Percentiles rank a stretch among this genome's conserved stretches.
Conservation (phyloP, 805 yeast species). For the Saturnispora zaruensis region DNA sequence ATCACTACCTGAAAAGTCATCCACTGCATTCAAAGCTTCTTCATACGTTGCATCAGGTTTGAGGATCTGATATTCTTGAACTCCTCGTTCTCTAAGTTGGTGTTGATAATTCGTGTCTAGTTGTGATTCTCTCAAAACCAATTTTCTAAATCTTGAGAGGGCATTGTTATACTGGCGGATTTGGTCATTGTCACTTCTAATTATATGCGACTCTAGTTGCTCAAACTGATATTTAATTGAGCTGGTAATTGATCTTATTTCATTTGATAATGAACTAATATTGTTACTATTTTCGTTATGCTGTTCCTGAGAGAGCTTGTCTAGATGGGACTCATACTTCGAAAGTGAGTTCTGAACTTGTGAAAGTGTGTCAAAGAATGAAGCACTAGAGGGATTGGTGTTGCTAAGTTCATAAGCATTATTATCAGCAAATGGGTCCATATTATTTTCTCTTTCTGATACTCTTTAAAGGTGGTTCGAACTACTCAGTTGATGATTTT, state of each 20-base stretch:
- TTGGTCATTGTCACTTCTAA: constrained; percentile 58
- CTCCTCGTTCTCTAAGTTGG: constrained; percentile 46
- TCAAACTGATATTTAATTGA: constrained; percentile 61
- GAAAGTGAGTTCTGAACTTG: constrained; percentile 1
- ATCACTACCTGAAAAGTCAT: constrained; percentile 59
- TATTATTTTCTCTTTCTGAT: background rate
- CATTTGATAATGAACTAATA: background rate
- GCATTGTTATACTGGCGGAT: constrained; percentile 74
- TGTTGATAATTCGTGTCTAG: constrained; percentile 68
- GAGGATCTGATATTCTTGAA: constrained; percentile 76
- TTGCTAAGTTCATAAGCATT: constrained; percentile 2
- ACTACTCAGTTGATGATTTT: background rate
- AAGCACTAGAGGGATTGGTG: background rate
- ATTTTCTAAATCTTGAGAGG: constrained; percentile 70
- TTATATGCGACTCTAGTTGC: constrained; percentile 55
- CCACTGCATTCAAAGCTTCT: constrained; percentile 74
- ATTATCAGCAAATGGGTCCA: constrained; percentile 9
- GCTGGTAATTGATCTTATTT: constrained; percentile 9
- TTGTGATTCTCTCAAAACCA: constrained; percentile 73
- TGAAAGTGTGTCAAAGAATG: constrained; percentile 4
- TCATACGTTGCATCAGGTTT: constrained; percentile 72
- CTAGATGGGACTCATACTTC: constrained; percentile 6
- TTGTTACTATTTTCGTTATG: background rate
- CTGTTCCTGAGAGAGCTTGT: constrained; percentile 4
- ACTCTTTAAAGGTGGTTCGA: background rate